Conservation (phyloP, 345 rosid species). For the Linum lewisii region DNA sequence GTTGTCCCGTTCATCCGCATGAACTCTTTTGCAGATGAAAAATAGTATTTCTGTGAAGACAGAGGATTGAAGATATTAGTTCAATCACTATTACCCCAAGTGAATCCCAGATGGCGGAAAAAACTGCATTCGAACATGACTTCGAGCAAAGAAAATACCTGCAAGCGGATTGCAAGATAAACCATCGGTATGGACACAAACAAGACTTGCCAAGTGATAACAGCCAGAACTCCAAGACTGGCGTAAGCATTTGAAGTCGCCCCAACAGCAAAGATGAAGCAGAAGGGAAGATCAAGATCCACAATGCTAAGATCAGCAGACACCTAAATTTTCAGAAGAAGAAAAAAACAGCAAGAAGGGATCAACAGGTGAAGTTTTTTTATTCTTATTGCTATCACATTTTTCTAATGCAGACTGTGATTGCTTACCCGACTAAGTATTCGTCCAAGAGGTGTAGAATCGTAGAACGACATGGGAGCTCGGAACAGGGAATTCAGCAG, state of each 20-base stretch:
- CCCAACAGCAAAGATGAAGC: conserved; percentile 51
- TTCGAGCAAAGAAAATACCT: conserved; percentile 31
- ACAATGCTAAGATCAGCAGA: conserved; percentile 83
- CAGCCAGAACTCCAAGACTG: conserved; percentile 72
- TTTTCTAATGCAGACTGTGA: conserved; percentile 3
- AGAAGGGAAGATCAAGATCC: conserved; percentile 78
- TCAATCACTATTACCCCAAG: not conserved
- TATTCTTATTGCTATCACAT: not conserved
- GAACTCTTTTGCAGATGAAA: conserved; percentile 72
- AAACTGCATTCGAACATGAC: not conserved
- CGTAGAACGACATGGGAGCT: conserved; percentile 83
- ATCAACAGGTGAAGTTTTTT: not conserved
- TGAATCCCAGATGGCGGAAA: not conserved
- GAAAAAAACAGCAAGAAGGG: not conserved
- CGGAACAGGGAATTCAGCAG: conserved; percentile 60
- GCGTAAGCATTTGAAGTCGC: conserved; percentile 48
- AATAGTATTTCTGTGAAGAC: conserved; percentile 58
- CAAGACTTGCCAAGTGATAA: conserved; percentile 87
- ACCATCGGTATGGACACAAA: conserved; percentile 68
- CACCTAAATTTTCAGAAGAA: too few species aligned
- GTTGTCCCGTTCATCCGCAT: conserved; percentile 91
- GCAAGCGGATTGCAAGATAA: conserved; percentile 54
- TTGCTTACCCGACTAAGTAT: conserved; percentile 61
- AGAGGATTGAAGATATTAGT: conserved; percentile 3
- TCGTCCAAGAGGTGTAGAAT: conserved; percentile 84